Conservation (phyloP, 140 eudicot species). For the Flaveria floridana region DNA sequence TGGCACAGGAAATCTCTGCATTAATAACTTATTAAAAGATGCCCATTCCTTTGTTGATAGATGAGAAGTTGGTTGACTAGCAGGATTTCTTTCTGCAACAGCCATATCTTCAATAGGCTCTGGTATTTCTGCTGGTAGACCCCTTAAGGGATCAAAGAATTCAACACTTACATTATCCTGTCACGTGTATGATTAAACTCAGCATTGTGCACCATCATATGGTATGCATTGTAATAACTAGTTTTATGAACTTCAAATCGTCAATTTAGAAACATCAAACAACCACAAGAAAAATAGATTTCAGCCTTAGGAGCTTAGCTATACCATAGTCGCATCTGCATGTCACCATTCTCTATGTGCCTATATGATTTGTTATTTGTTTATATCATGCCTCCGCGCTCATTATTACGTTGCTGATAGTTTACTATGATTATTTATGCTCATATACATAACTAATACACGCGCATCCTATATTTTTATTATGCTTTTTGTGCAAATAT, state of each 20-base stretch:
- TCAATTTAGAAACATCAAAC: constrained; percentile 19
- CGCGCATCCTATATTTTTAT: too few species aligned
- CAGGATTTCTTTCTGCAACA: constrained; percentile 36
- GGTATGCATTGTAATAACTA: neutral
- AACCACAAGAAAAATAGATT: neutral
- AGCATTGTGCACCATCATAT: neutral
- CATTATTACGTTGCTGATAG: too few species aligned
- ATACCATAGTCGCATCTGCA: too few species aligned
- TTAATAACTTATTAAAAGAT: constrained; percentile 59
- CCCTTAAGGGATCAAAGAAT: constrained; percentile 64
- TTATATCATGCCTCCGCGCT: too few species aligned
- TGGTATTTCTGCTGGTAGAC: constrained; percentile 19
- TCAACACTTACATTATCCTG: constrained; percentile 51
- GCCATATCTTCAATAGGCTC: constrained; percentile 29
- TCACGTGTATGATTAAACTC: constrained; percentile 12
- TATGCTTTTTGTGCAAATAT: too few species aligned
- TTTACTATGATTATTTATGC: too few species aligned
- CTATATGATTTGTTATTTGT: too few species aligned
- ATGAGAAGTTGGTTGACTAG: constrained; percentile 30
- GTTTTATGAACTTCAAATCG: too few species aligned
- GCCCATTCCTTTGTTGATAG: constrained; percentile 57
- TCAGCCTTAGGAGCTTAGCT: too few species aligned
- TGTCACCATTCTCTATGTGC: too few species aligned
- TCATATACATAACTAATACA: too few species aligned
- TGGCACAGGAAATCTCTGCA: constrained; percentile 68